Conservation (phyloP, 192 early-diverging fungal genomes). For the Podila epigama region DNA sequence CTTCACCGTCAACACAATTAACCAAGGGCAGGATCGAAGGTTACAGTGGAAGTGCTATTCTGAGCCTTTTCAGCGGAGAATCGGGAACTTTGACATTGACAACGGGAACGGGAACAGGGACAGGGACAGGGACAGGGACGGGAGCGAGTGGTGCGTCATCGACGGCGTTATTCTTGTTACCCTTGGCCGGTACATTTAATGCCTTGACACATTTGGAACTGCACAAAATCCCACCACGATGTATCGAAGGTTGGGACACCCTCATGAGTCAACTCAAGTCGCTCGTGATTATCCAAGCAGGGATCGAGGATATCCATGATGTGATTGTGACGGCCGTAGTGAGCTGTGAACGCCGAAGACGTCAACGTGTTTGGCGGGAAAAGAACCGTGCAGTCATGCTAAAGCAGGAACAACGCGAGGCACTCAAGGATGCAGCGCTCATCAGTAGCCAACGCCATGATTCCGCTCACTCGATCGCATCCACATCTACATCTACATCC, state of each 20-base stretch:
- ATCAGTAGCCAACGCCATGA: constrained; percentile 1
- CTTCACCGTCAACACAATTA: too few relatives aligned
- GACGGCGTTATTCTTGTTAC: constrained; percentile 23
- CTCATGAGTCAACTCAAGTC: constrained; percentile 49
- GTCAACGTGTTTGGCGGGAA: constrained; percentile 7
- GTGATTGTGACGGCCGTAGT: constrained; percentile 50
- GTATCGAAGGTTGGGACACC: constrained; percentile 56
- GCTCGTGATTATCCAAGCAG: constrained; percentile 50
- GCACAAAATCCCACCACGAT: constrained; percentile 50
- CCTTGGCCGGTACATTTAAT: constrained; percentile 44
- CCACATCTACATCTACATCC: background rate
- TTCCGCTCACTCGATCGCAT: background rate
- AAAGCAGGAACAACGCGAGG: constrained; percentile 41
- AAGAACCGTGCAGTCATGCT: constrained; percentile 18
- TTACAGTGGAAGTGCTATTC: constrained; percentile 21
- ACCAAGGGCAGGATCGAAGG: constrained; percentile 42
- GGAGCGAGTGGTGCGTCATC: background rate
- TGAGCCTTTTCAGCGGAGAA: constrained; percentile 24
- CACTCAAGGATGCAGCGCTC: constrained; percentile 31
- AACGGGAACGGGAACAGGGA: too few relatives aligned
- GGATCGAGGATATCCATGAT: constrained; percentile 56
- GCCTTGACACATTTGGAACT: constrained; percentile 57
- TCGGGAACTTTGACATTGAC: too few relatives aligned
- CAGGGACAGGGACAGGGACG: too few relatives aligned
- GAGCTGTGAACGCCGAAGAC: constrained; percentile 42